A percentile compares a stretch with the other conserved stretches of the same genome.
These are phyloP conservation scores for Cordia subcordata DNA, from an alignment of 257 asterid species.

Conservation along the genomic window DNA sequence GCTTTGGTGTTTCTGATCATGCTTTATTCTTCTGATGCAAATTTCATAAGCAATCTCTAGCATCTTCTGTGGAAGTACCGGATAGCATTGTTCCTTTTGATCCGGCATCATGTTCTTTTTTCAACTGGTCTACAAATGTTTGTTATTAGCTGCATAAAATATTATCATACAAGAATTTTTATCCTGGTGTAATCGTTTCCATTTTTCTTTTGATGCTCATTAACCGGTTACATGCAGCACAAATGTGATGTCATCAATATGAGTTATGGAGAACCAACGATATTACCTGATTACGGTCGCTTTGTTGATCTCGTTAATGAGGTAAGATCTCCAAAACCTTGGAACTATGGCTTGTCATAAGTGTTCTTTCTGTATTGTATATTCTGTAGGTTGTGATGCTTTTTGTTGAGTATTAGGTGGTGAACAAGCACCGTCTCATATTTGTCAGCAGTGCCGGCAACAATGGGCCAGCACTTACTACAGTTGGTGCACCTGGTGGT, in stretches of 20 bases:
- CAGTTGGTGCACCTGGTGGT: slow-evolving; percentile 99
- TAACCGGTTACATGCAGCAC: slow-evolving; percentile 53
- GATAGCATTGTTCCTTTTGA: too few species aligned
- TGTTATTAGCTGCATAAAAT: too few species aligned
- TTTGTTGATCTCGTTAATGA: slow-evolving; percentile 93
- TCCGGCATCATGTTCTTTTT: too few species aligned
- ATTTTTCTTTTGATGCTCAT: slow-evolving; percentile 11
- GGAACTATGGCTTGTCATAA: not conserved
- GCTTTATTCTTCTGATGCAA: too few species aligned
- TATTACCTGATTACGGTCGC: slow-evolving; percentile 97
- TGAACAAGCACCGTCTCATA: slow-evolving; percentile 75
- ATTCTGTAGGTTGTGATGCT: not conserved
- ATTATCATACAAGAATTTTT: not conserved
- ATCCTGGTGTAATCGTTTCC: slow-evolving; percentile 3
- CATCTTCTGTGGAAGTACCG: too few species aligned
- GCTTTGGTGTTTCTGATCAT: not conserved
- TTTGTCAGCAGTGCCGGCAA: slow-evolving; percentile 98
- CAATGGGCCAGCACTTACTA: slow-evolving; percentile 89
- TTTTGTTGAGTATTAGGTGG: slow-evolving; percentile 45
- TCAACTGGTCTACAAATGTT: too few species aligned
- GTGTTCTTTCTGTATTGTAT: not conserved
- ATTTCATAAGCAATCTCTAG: too few species aligned
- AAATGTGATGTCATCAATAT: slow-evolving; percentile 94
- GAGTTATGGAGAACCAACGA: slow-evolving; percentile 93
- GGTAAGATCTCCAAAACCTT: slow-evolving; percentile 36